These are phyloP conservation scores for Fomitopsis serialis DNA, from an alignment of 768 basidiomycete genomes.

Conservation along the genomic window DNA sequence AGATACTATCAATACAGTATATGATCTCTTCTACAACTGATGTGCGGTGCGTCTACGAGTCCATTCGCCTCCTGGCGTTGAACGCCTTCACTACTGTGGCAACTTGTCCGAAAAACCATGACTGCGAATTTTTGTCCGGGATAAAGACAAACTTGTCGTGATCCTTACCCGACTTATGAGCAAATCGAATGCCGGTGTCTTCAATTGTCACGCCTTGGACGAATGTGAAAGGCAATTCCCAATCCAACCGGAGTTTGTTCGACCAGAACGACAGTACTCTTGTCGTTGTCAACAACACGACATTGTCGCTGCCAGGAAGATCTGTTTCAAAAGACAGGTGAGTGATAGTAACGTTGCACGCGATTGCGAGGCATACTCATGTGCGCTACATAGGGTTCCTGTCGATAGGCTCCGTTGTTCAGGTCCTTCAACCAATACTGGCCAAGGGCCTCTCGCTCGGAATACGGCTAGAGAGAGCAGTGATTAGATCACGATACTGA, in stretches of 20 bases:
- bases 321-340: conserved; percentile 35
- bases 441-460: conserved; percentile 83
- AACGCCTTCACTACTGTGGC: conserved; percentile 72
- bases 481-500: background rate
- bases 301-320: conserved; percentile 73
- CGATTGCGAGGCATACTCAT: conserved; percentile 54
- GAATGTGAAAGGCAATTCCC: conserved; percentile 87
- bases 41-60: conserved; percentile 24
- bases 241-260: conserved; percentile 76
- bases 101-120: conserved; percentile 79
- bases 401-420: conserved; percentile 80
- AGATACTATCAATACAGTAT: conserved; percentile 17
- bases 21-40: background rate
- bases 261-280: conserved; percentile 83
- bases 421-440: conserved; percentile 98
- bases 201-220: conserved; percentile 87
- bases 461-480: conserved; percentile 62
- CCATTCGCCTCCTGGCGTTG: conserved; percentile 72
- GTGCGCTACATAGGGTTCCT: conserved; percentile 88
- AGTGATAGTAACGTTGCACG: conserved; percentile 1
- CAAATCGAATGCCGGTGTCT: conserved; percentile 84
- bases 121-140: conserved; percentile 66
- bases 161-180: conserved; percentile 72
- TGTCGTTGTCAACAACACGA: conserved; percentile 72
- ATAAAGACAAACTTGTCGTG: conserved; percentile 75